These are phyloP conservation scores for Tirmania nivea DNA, from an alignment of 495 filamentous ascomycete genomes.

Conservation along the genomic window DNA sequence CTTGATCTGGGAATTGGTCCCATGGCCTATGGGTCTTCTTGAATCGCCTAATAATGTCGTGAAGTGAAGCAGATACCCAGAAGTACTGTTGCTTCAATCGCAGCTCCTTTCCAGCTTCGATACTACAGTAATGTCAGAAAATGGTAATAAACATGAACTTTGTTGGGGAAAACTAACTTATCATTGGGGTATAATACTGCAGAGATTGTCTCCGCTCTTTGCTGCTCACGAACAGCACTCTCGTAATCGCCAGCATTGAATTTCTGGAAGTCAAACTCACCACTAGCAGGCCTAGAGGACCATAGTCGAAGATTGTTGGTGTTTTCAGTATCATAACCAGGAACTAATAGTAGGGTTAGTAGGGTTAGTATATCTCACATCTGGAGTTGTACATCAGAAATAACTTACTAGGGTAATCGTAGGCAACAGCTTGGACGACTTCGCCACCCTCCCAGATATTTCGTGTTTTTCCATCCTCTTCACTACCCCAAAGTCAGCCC, in stretches of 20 bases:
- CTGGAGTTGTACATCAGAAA: background rate
- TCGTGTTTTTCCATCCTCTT: slow-evolving; percentile 51
- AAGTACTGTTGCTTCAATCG: slow-evolving; percentile 98
- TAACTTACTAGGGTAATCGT: slow-evolving; percentile 33
- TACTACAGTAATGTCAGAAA: slow-evolving; percentile 6
- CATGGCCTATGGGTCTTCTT: slow-evolving; percentile 87
- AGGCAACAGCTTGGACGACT: slow-evolving; percentile 77
- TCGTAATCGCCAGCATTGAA: slow-evolving; percentile 98
- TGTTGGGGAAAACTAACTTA: slow-evolving; percentile 24
- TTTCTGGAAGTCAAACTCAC: slow-evolving; percentile 98
- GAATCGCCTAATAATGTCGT: slow-evolving; percentile 89
- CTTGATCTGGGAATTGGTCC: slow-evolving; percentile 79
- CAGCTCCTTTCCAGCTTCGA: slow-evolving; percentile 90
- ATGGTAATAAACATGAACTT: background rate
- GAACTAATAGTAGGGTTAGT: slow-evolving; percentile 40
- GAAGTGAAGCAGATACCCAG: slow-evolving; percentile 92
- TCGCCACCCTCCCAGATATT: slow-evolving; percentile 80
- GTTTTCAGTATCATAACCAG: slow-evolving; percentile 68
- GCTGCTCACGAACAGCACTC: slow-evolving; percentile 86
- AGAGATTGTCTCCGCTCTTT: slow-evolving; percentile 90
- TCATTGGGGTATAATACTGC: slow-evolving; percentile 96
- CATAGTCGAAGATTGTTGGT: slow-evolving; percentile 93
- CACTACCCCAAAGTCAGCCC: slow-evolving; percentile 22
- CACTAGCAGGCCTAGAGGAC: slow-evolving; percentile 90
- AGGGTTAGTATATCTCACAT: background rate